Base-by-base conservation (phyloP, 2,329 filamentous ascomycete species). In the Pseudopyricularia javanii region DNA sequence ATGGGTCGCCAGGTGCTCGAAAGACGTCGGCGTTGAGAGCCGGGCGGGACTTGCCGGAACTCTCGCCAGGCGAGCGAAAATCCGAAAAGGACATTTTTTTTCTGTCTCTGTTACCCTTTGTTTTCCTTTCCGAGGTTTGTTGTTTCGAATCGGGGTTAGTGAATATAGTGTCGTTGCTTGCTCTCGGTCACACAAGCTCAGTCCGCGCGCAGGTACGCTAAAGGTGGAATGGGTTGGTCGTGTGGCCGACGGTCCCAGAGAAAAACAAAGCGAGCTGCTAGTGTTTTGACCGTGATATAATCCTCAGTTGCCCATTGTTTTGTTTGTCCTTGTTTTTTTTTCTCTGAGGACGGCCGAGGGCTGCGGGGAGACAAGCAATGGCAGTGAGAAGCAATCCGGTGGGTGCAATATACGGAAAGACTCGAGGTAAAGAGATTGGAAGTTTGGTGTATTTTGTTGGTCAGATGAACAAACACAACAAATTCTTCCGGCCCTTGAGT, bases 11-110 rank as follows among this genome's bases (percentile, higher is more conserved):
- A 1, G 66, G 66, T 8, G 65, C 65, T 2, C 62, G 63, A 52
- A 66, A 67, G 35, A 68, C 57, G 53, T 63, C 59, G 22, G 65
- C 61, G 51, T 61, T 65, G 3, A 68, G 59, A 4, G 59, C 53
- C 17, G 63, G 58, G 24, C 58, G 20, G 7, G 55, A 54, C 24
- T 62, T 32, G 6, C 54, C 56, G 30, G 56, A 53, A 22, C 57
- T 47, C 30, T 66, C 63, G 51, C 66, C 66, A 5, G 62, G 63
- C 54, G 65, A 54, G 47, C 64, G 62, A 51, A 64, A 65, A 33
- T 64, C 63, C 37, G 60, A 50, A 35, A 62, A 64, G n/a, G 63
- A 57, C 64, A 66, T 50, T 30, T 11, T 22, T 34, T 22, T 24
- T 50, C 15, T 33, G 14, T 50, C 15, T 50, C n/a, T n/a, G n/a